Percentiles rank a stretch among this genome's conserved stretches.
These are phyloP conservation scores for Globisporangium acanthophoron DNA, from an alignment of 352 stramenopile genomes.

Conservation along the genomic window DNA sequence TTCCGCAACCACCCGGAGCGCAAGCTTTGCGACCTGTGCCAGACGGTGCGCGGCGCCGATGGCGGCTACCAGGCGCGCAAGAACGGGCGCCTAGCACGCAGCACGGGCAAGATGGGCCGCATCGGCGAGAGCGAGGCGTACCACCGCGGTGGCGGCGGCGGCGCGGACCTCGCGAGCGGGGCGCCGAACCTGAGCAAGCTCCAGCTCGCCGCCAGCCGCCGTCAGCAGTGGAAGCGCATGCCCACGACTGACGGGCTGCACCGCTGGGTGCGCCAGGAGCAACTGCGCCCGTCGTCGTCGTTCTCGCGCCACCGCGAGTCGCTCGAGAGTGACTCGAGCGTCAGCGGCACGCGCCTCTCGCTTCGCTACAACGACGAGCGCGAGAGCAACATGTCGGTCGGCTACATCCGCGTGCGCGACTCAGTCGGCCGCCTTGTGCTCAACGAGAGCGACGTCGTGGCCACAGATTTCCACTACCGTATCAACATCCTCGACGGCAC, in stretches of 20 bases:
- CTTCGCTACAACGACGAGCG: constrained; percentile 43
- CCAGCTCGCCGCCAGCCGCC: constrained; percentile 61
- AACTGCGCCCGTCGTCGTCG: constrained; percentile 1
- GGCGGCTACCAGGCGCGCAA: constrained; percentile 26
- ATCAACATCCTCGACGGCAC: constrained; percentile 75
- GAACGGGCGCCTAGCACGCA: constrained; percentile 23
- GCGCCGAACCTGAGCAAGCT: constrained; percentile 57
- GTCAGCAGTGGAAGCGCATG: constrained; percentile 77
- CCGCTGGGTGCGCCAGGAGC: constrained; percentile 54
- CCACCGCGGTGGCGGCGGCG: neutral
- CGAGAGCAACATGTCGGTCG: constrained; percentile 59
- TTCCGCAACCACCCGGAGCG: constrained; percentile 85
- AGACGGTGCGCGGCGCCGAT: constrained; percentile 58
- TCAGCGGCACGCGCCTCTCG: constrained; percentile 30
- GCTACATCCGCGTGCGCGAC: constrained; percentile 76
- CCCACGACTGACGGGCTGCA: constrained; percentile 66
- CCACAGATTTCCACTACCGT: constrained; percentile 74
- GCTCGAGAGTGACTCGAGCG: constrained; percentile 42
- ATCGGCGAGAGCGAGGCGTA: constrained; percentile 46
- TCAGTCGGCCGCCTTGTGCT: constrained; percentile 60
- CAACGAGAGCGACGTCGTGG: constrained; percentile 78
- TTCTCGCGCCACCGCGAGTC: constrained; percentile 33
- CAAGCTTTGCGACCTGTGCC: constrained; percentile 82
- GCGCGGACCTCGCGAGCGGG: constrained; percentile 2
- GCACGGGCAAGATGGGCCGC: constrained; percentile 25